Percentiles rank a stretch among this genome's conserved stretches.
phyloP scores from a whole-genome alignment of 371 early-diverging fungal genomes.

The Mortierella sp. region DNA sequence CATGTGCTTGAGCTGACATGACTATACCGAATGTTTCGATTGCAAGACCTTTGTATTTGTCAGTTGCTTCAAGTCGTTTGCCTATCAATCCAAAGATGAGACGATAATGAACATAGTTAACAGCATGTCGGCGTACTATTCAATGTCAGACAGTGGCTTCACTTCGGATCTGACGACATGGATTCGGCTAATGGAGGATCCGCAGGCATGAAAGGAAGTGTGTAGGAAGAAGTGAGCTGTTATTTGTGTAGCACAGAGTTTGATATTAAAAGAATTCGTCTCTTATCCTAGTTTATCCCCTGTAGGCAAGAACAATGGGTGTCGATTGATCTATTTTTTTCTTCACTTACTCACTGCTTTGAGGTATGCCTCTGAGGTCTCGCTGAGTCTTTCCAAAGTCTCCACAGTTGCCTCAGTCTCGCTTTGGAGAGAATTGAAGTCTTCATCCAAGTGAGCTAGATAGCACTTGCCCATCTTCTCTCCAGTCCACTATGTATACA shows the following conservation, averaged over 20 bases:
- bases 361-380: slow-evolving; percentile 45
- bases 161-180: neutral
- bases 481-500: slow-evolving; percentile 42
- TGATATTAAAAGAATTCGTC: too few relatives aligned
- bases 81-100: slow-evolving; percentile 40
- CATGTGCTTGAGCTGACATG: slow-evolving; percentile 69
- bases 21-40: slow-evolving; percentile 71
- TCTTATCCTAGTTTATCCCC: too few relatives aligned
- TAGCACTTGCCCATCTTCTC: slow-evolving; percentile 49
- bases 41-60: slow-evolving; percentile 71
- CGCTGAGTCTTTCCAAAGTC: slow-evolving; percentile 41
- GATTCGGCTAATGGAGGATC: neutral
- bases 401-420: slow-evolving; percentile 47
- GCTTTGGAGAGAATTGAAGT: slow-evolving; percentile 42
- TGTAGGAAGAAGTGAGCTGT: too few relatives aligned
- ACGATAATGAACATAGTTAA: neutral
- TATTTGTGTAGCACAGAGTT: too few relatives aligned
- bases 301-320: too few relatives aligned
- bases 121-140: slow-evolving; percentile 1
- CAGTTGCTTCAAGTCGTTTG: slow-evolving; percentile 71
- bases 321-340: neutral
- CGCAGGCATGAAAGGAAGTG: too few relatives aligned
- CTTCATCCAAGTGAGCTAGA: slow-evolving; percentile 46
- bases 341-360: slow-evolving; percentile 50
- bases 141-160: neutral